Evolutionary conservation across 768 basidiomycete genomes (phyloP), one percentile per base, ranked within the genome.

Genomic region (Psilocybe azurescens): DNA sequence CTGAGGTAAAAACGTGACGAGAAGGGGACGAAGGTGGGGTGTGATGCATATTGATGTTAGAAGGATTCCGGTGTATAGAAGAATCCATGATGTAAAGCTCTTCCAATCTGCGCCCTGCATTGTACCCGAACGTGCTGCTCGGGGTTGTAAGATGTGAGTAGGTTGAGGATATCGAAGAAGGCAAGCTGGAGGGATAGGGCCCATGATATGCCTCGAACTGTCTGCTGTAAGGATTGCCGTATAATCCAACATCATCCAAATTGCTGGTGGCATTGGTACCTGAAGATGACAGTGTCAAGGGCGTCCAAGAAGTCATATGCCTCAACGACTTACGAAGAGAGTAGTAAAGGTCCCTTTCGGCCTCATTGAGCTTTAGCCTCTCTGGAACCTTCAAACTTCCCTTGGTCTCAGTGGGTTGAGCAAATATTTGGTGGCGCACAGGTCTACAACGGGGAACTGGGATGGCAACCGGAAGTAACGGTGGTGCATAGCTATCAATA

Each of bases 401-500:
- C n/a, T 53, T 60, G 59, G n/a, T 36, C 8, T 53, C 52, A 33
- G 5, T 20, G 10, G 30, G 52, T 18, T n/a, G 16, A 9, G 32
- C 11, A 30, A 52, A 16, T 30, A 18, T 56, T 18, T 20, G 33
- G 44, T 36, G 30, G 38, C 28, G n/a, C 28, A 46, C 41, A 39
- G 60, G 18, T 20, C 58, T 65, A n/a, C 66, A 60, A 16, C 60
- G 64, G 14, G 64, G 57, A 41, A 62, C 54, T 32, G 57, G 61
- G 38, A 64, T 44, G 6, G 70, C 52, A 44, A 61, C 58, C 16
- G 70, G 69, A 33, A 72, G 65, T 50, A 73, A 64, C 11, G 69
- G 65, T 13, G 72, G 73, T 41, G 72, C 77, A 30, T 74, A 67
- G 33, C 66, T 61, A 51, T 78, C 77, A 41, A 81, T 67, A 33